Conservation (phyloP, 176 grass and related monocot species). For the Eragrostis curvula region DNA sequence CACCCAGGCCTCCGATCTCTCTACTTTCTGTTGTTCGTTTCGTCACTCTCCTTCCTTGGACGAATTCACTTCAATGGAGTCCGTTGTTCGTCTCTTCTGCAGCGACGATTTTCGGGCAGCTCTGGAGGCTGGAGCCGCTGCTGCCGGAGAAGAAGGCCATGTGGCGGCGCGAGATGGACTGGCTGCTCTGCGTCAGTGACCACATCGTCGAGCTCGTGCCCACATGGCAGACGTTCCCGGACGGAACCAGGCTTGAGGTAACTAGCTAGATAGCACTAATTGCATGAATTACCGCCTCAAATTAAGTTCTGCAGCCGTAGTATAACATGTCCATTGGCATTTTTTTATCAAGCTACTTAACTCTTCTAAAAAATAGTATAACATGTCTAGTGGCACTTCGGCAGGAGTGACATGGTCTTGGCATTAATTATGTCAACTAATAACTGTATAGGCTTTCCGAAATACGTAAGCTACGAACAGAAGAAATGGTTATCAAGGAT, state of each 20-base stretch:
- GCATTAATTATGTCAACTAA: no score
- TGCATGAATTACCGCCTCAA: not conserved
- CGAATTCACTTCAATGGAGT: not conserved
- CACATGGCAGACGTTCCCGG: constrained; percentile 90
- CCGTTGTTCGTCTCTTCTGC: not conserved
- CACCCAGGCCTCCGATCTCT: no score
- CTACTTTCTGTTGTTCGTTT: no score
- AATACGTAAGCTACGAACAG: no score
- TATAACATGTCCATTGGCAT: no score
- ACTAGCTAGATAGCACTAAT: not conserved
- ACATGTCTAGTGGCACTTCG: no score
- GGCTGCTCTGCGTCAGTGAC: constrained; percentile 92
- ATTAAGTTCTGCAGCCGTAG: not conserved
- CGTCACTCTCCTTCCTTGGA: not conserved
- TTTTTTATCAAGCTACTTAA: no score
- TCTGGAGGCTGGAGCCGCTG: constrained; percentile 94
- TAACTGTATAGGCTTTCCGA: no score
- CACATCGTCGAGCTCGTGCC: constrained; percentile 89
- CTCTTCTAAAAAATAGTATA: not conserved
- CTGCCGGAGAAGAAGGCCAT: constrained; percentile 84
- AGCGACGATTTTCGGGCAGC: constrained; percentile 92
- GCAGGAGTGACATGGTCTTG: no score
- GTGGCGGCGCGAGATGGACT: constrained; percentile 96
- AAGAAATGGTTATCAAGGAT: no score
- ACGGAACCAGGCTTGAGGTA: constrained; percentile 89